Base-by-base conservation (phyloP, 805 yeast genomes). In the Clavispora asparagi region DNA sequence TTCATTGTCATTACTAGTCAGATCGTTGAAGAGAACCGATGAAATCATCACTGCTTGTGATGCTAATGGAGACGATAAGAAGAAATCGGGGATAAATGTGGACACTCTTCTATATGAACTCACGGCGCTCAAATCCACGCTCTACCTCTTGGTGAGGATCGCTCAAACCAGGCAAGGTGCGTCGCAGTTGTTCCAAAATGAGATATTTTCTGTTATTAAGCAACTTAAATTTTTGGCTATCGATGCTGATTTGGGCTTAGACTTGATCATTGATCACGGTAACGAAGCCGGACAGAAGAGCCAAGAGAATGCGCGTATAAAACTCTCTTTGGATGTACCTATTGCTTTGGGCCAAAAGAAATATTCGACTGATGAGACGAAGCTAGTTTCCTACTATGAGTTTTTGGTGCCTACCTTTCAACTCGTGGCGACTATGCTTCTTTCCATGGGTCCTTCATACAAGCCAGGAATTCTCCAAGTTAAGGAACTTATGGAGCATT, bases 111-210 rank as follows among this genome's bases (percentile, higher is more conserved):
- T 87, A 1, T 85, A 85, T 61, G 96, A 89, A 56, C 63, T 87
- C 26, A 85, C 94, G 0, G 83, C 87, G 1, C 85, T 85, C 67
- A 86, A 85, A 55, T 75, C 92, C 0, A 79, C 85, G 0, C 61
- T 88, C 37, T 81, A 82, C 47, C 75, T 91, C 41, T 67, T 92
- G 50, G 74, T 83, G 1, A 77, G 94, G 53, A 76, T 92, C 11
- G 88, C 95, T 0, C 88, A 85, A 58, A 79, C 86, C 0, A 79
- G 87, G 51, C 59, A 62, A 8, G 98, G 99, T 4, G 90, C 97
- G 0, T 78, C 79, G 42, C 84, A 82, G 45, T 68, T 92, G 44
- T 64, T 90, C 23, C 89, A 88, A 55, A 78, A 85, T 54, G 92
- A 85, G 42, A 62, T 92, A 7, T 83, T 90, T 61, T 76, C 80